These are phyloP conservation scores for Trichophyton schoenleinii DNA, from an alignment of 2,329 filamentous ascomycete species.

Conservation along the genomic window DNA sequence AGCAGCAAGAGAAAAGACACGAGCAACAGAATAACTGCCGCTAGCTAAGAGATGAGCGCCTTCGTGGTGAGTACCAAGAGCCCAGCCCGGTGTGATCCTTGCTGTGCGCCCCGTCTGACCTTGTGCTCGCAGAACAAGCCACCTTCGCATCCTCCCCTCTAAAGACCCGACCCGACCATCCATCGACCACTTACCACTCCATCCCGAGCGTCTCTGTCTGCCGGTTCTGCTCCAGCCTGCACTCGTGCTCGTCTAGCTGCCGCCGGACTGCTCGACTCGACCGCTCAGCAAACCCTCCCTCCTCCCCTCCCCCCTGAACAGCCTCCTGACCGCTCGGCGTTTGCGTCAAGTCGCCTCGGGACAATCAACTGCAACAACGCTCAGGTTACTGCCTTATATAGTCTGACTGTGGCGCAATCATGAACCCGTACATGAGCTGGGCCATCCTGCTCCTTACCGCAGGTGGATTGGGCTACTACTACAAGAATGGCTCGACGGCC, in stretches of 20 bases:
- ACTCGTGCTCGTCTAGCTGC: neutral
- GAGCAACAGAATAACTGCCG: neutral
- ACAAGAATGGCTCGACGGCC: constrained; percentile 24
- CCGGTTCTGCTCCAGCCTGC: no score
- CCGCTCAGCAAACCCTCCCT: neutral
- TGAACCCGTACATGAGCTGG: constrained; percentile 36
- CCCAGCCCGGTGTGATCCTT: neutral
- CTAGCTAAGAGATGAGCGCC: neutral
- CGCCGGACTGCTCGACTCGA: neutral
- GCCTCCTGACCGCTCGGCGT: neutral
- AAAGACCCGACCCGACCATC: neutral
- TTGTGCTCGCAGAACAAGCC: neutral
- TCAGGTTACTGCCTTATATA: neutral
- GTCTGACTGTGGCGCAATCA: constrained; percentile 9
- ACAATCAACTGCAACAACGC: neutral
- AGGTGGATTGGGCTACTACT: constrained; percentile 32
- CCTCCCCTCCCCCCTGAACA: neutral
- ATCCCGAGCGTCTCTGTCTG: no score
- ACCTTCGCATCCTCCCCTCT: constrained; percentile 2
- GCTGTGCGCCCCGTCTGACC: neutral
- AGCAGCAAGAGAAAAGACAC: neutral
- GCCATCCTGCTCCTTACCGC: constrained; percentile 32
- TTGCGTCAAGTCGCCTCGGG: neutral
- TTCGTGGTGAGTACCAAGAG: neutral
- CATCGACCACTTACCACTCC: neutral